Evolutionary conservation across 257 asterid genomes (phyloP), one percentile per base, ranked within the genome.

Genomic region (Solanum etuberosum): DNA sequence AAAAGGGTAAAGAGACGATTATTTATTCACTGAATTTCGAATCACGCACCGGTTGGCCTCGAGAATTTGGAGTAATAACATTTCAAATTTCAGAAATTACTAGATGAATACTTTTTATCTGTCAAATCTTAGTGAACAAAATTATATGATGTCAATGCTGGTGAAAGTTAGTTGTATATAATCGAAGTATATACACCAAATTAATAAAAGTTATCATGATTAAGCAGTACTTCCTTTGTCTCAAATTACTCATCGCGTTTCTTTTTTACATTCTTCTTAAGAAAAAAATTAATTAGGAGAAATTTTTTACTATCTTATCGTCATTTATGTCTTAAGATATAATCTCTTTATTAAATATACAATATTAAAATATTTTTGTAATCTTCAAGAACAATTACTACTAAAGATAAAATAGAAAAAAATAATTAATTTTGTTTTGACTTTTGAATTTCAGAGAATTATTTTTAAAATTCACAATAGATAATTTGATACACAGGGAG

Each of bases 241-340:
- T 63, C 34, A 65, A 25, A 63, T 59, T 21, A 59, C 23, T 9
- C 23, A 9, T 59, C 27, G 1, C 9, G 9, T 23, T 59, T 59
- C 13, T 23, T 25, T 59, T 59, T 59, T 59, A 8, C 3, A 23
- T 8, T 11, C 6, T 10, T 59, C 68, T 9, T 23, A 23, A 23
- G n/a, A 46, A 59, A 59, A 18, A 9, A 21, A 23, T 63, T 5
- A 25, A 25, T 5, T 5, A 63, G 31, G 18, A 59, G 1, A 18
- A 9, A 3, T 59, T 0, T 59, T 59, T 59, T 0, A 59, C 6
- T 59, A 59, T 59, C 11, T 59, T 59, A 1, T 9, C 0, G 0
- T 59, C 14, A 59, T 59, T 4, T 59, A 59, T 23, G 5, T 59
- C n/a, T 59, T 54, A 54, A 54, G 65, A 54, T 54, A 54, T 7